These are phyloP conservation scores for Mortierella sp. DNA, from an alignment of 371 early-diverging fungal species.

Conservation along the genomic window DNA sequence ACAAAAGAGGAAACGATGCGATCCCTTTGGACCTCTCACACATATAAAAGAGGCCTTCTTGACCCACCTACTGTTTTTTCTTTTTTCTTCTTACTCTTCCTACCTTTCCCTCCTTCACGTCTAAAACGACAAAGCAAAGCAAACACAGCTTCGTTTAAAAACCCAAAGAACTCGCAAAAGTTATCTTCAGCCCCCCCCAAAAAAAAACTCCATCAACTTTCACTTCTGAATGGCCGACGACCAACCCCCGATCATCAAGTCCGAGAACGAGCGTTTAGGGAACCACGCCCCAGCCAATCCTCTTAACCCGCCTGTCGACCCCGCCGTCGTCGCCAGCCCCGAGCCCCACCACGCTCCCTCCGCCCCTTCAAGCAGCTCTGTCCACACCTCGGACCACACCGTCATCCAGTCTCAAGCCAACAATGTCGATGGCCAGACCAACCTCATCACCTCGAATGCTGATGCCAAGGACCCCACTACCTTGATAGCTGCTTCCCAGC, in stretches of 20 bases:
- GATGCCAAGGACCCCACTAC: neutral
- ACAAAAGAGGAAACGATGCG: neutral
- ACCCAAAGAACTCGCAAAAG: neutral
- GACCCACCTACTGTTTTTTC: neutral
- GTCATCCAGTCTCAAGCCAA: neutral
- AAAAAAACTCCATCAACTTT: neutral
- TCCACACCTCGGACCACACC: slow-evolving; percentile 7
- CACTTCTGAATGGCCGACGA: slow-evolving; percentile 37
- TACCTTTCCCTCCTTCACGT: neutral
- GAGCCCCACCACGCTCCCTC: neutral
- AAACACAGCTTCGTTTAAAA: neutral
- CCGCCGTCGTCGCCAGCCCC: neutral
- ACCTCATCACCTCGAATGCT: neutral
- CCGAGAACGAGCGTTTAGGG: slow-evolving; percentile 26
- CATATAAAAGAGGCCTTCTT: neutral
- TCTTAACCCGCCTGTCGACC: neutral
- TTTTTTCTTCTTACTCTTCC: neutral
- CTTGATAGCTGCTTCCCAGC: neutral
- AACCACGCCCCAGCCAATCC: slow-evolving; percentile 22
- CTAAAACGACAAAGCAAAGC: neutral
- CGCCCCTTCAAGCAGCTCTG: neutral
- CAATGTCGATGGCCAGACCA: neutral
- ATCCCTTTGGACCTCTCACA: neutral
- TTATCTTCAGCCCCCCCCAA: neutral
- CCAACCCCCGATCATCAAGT: slow-evolving; percentile 24